Conservation (phyloP, 805 yeast genomes). For the Zygosaccharomyces bisporus region DNA sequence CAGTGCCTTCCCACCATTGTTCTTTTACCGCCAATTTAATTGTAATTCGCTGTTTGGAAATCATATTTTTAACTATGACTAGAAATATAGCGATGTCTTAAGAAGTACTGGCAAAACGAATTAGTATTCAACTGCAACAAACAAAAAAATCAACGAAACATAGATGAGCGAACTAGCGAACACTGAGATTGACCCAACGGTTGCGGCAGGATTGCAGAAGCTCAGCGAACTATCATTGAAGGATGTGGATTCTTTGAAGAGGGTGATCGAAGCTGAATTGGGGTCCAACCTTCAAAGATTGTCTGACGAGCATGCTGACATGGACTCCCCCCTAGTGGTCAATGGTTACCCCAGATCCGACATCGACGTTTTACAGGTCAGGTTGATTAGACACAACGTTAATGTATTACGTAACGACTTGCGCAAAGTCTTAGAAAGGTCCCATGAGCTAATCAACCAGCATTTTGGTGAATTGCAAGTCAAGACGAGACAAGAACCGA, state of each 20-base stretch:
- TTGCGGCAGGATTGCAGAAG: not conserved
- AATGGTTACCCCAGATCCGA: constrained; percentile 90
- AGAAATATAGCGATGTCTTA: too few relatives aligned
- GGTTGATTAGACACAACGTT: constrained; percentile 60
- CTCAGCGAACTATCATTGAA: constrained; percentile 16
- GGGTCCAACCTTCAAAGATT: constrained; percentile 43
- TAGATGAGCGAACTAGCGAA: constrained; percentile 2
- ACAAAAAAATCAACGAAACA: not conserved
- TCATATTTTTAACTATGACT: too few relatives aligned
- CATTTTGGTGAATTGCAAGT: constrained; percentile 36
- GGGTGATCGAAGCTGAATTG: constrained; percentile 42
- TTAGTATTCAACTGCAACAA: not conserved
- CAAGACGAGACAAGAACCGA: constrained; percentile 9
- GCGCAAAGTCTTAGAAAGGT: constrained; percentile 42
- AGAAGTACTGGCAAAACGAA: not conserved
- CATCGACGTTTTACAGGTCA: constrained; percentile 68
- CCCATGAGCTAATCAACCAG: constrained; percentile 46
- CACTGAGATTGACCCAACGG: not conserved
- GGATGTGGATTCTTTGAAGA: constrained; percentile 35
- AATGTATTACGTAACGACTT: constrained; percentile 71
- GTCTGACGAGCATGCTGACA: constrained; percentile 46
- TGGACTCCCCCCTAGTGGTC: constrained; percentile 62
- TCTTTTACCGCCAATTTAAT: too few relatives aligned
- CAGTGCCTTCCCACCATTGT: too few relatives aligned
- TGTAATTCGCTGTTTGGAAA: too few relatives aligned